Evolutionary conservation across 208 protist genomes (phyloP), one percentile per base, ranked within the genome.

Genomic region (Leishmania aethiopica): DNA sequence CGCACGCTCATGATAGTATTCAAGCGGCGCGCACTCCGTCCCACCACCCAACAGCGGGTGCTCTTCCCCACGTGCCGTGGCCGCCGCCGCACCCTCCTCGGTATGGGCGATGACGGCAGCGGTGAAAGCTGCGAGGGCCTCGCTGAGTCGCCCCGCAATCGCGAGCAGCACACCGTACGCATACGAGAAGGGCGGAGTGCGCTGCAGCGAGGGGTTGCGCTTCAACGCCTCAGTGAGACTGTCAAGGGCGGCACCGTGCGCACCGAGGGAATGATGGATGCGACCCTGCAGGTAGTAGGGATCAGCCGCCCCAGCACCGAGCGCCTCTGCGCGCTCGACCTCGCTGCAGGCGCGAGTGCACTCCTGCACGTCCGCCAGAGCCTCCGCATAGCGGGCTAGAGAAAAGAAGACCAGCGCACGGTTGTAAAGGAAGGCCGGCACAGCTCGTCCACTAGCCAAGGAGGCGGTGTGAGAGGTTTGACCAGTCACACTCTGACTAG

Each of bases 1-100:
- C 2, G 95, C 97, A 0, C 96, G 91, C 77, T 98, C 96, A 79
- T 98, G 94, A 79, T 89, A 83, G 62, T 91, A 96, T 7, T 74
- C 69, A 7, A 78, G 15, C 60, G 78, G 22, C n/a, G 57, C 22
- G 66, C 74, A n/a, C 45, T 37, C 40, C 17, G 28, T 11, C 15
- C 22, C 51, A 35, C 28, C 25, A 55, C 11, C 28, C 22, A 7
- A 1, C 10, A 5, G 7, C n/a, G 28, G 35, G 25, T 15, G n/a
- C 40, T 37, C 28, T 69, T 28, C 40, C 4, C 59, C 59, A 55
- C 45, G 17, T 59, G 2, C 71, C 71, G 53, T 22, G 42, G 55
- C 55, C 49, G 11, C 2, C 11, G 59, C 77, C 42, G 55, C 17
- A 11, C 76, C 73, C 0, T 69, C 76, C 0, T 83, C 19, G 37